Base-by-base conservation (phyloP, 169 alveolate genomes). In the Cryptosporidium viatorum region DNA sequence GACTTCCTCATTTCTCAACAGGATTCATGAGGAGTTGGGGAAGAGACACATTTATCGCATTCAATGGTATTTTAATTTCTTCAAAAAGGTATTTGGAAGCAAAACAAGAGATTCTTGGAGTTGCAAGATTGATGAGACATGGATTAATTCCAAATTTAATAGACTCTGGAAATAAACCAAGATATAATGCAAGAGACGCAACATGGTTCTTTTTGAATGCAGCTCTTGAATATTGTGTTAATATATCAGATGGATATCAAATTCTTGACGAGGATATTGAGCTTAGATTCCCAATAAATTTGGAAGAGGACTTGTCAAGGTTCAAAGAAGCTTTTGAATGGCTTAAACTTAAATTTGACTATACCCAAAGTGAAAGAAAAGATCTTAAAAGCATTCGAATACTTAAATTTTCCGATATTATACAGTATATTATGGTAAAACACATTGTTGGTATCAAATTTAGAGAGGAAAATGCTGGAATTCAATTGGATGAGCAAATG, bases 161-260 rank as follows among this genome's bases (percentile, higher is more conserved):
- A 60, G 99, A 97, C 91, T 86, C 96, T 6, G 96, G 98, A 21
- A 94, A 95, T 45, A 95, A 94, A 68, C 96, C 98, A 2, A 93
- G 99, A 85, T 97, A 95, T 86, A 97, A 97, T 91, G 97, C 98
- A 16, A 92, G 99, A 69, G 99, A 97, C 92, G 98, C 98, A 26
- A 95, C 98, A 31, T 96, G 99, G 99, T 96, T 96, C 92, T 97
- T 95, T 93, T 58, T 96, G 41, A 93, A 96, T 86, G 94, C 97
- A 52, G 93, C 95, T 45, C 93, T 93, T 69, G 98, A 96, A 68
- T 97, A 96, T 91, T 93, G 96, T 39, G 62, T 84, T 35, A 85
- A 85, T 70, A 87, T 95, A 18, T 91, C 94, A n/a, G 96, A 95
- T 84, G 97, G 97, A n/a, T 80, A 73, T 70, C 69, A 52, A 16